phyloP scores from a whole-genome alignment of 2,329 filamentous ascomycete species.

The Kalmusia sp. region DNA sequence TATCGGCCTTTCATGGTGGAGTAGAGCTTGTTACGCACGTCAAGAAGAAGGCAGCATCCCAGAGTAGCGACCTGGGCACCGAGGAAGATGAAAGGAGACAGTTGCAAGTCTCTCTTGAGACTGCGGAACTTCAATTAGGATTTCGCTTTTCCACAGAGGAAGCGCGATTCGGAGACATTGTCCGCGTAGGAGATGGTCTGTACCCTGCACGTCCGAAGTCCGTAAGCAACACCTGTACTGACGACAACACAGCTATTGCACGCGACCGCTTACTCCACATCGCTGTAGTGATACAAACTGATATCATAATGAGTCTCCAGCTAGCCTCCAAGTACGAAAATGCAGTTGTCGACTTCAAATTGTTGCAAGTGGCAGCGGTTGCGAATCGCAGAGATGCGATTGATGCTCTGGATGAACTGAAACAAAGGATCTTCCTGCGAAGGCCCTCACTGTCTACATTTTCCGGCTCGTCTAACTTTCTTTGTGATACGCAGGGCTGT shows the following conservation, averaged over 20 bases:
- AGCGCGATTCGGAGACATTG: slow-evolving; percentile 43
- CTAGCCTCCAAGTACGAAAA: slow-evolving; percentile 44
- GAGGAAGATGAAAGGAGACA: slow-evolving; percentile 45
- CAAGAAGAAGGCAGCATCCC: slow-evolving; percentile 36
- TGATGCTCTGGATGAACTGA: slow-evolving; percentile 43
- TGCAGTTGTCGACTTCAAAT: slow-evolving; percentile 41
- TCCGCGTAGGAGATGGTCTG: slow-evolving; percentile 49
- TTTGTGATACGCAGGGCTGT: slow-evolving; percentile 13
- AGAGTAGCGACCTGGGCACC: slow-evolving; percentile 33
- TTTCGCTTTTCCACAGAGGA: slow-evolving; percentile 42
- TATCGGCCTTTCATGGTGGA: slow-evolving; percentile 52
- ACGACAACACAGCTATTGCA: slow-evolving; percentile 37
- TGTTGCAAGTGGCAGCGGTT: slow-evolving; percentile 47
- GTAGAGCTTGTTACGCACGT: slow-evolving; percentile 47
- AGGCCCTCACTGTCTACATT: slow-evolving; percentile 29
- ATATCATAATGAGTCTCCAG: slow-evolving; percentile 49
- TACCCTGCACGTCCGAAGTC: slow-evolving; percentile 19
- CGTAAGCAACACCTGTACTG: slow-evolving; percentile 13
- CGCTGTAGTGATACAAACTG: slow-evolving; percentile 48
- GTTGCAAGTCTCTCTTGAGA: slow-evolving; percentile 47
- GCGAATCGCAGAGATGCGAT: slow-evolving; percentile 44
- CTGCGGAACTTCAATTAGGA: slow-evolving; percentile 45
- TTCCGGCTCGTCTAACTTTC: slow-evolving; percentile 4
- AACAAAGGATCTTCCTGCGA: slow-evolving; percentile 42
- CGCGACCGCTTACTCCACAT: slow-evolving; percentile 47